Base-by-base conservation (phyloP, 2,329 filamentous ascomycete genomes). In the Colletotrichum musae region DNA sequence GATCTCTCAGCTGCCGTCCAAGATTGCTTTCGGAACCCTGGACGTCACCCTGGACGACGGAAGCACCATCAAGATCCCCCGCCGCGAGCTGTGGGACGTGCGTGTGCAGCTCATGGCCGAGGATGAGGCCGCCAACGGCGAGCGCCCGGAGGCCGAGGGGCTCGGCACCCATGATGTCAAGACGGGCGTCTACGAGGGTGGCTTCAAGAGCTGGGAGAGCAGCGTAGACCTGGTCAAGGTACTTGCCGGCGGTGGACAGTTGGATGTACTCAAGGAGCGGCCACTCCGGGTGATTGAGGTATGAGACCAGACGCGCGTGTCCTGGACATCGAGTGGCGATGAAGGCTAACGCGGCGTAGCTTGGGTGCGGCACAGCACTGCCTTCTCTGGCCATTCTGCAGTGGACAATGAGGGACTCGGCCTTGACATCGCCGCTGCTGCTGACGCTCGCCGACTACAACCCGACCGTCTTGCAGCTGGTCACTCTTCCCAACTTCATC, bases 161-260 rank as follows among this genome's bases (percentile, higher is more conserved):
- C 82, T 94, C 43, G 91, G 89, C 47, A 85, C 87, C 71, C 90
- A 93, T 72, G 93, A 96, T 79, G 91, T 96, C 72, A 92, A 90
- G 78, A 93, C 92, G 64, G 93, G 93, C 59, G 88, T 95, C 69
- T 96, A 96, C 80, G 93, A 96, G 81, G 93, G 93, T 65, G 93
- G 93, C 26, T 94, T 95, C 83, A 96, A 96, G 83, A 95, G 92
- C 75, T 96, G 93, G 93, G 93, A 96, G 82, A 95, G 93, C 80
- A 94, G 92, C 69, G 85, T 94, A 60, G 93, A 96, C 77, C 84
- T 96, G 18, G 92, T 93, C 58, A 93, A 90, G 76, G 89, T 92
- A n/a, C 79, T 91, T 36, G 84, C 85, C 0, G 75, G 77, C 3
- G 83, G 83, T 28, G 78, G 81, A 13, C 78, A 82, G 57, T 73